phyloP scores from a whole-genome alignment of 148 eudicot species.

The Linanthus parryae region DNA sequence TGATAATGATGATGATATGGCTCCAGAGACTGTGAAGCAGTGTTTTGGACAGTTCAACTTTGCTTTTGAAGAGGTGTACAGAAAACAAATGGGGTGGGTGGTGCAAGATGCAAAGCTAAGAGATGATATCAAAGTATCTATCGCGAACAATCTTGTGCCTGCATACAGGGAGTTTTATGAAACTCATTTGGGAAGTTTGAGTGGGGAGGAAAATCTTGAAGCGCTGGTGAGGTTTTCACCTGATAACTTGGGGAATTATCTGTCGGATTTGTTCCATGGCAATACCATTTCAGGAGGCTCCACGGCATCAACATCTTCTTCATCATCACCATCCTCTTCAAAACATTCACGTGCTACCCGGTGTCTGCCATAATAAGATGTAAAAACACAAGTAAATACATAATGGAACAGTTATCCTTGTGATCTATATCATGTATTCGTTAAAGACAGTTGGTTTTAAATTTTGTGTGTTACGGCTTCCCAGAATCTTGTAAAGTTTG shows the following conservation, averaged over 20 bases:
- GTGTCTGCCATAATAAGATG: too few relatives aligned
- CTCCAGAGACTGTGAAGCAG: conserved; percentile 13
- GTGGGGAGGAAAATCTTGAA: conserved; percentile 15
- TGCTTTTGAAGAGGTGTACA: conserved; percentile 25
- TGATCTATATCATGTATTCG: too few relatives aligned
- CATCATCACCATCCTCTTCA: too few relatives aligned
- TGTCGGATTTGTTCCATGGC: conserved; percentile 39
- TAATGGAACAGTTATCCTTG: too few relatives aligned
- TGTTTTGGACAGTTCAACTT: conserved; percentile 18
- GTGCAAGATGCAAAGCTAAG: conserved; percentile 27
- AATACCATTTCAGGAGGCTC: too few relatives aligned
- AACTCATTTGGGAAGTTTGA: conserved; percentile 6
- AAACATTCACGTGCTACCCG: too few relatives aligned
- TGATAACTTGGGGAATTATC: conserved; percentile 56
- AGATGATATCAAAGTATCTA: conserved; percentile 21
- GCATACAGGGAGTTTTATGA: conserved; percentile 23
- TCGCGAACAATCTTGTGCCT: conserved; percentile 18
- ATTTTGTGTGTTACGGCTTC: too few relatives aligned
- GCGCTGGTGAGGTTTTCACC: conserved; percentile 54
- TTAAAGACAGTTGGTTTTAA: too few relatives aligned
- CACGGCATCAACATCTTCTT: not conserved
- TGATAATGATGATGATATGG: conserved; percentile 12
- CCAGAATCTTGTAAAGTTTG: too few relatives aligned
- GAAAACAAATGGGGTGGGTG: conserved; percentile 25
- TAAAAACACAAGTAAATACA: too few relatives aligned